Conservation (phyloP, 148 eudicot species). For the Polygonum maritimum region DNA sequence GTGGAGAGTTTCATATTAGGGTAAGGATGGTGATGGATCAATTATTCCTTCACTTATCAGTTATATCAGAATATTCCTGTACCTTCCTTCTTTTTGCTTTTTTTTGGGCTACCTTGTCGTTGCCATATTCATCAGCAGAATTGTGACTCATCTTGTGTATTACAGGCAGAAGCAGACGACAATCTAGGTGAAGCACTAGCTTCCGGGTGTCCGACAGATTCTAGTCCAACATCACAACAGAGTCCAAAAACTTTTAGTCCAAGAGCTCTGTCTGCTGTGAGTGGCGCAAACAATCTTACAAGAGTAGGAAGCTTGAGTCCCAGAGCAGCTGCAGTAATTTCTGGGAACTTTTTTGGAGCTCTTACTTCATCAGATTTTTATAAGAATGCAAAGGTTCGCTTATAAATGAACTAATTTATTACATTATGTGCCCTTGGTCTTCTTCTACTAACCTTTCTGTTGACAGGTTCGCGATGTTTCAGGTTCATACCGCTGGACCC, state of each 20-base stretch:
- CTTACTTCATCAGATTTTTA: slow-evolving; percentile 84
- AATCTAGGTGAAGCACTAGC: slow-evolving; percentile 10
- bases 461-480: slow-evolving; percentile 79
- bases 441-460: slow-evolving; percentile 1
- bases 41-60: neutral
- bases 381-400: slow-evolving; percentile 65
- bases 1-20: neutral
- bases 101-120: neutral
- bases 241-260: neutral
- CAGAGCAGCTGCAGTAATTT: slow-evolving; percentile 57
- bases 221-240: slow-evolving; percentile 15
- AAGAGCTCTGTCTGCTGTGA: slow-evolving; percentile 42
- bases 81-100: neutral
- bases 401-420: neutral
- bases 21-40: neutral
- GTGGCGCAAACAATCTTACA: slow-evolving; percentile 36
- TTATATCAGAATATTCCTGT: neutral
- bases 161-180: slow-evolving; percentile 74
- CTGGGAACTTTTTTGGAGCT: slow-evolving; percentile 76
- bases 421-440: neutral
- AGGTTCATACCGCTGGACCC: slow-evolving; percentile 95
- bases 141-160: neutral
- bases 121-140: neutral
- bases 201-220: neutral
- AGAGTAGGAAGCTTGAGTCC: slow-evolving; percentile 54